A percentile compares a stretch with the other conserved stretches of the same genome.
These are phyloP conservation scores for Trichophyton equinum DNA, from an alignment of 2,329 filamentous ascomycete genomes.

Conservation along the genomic window DNA sequence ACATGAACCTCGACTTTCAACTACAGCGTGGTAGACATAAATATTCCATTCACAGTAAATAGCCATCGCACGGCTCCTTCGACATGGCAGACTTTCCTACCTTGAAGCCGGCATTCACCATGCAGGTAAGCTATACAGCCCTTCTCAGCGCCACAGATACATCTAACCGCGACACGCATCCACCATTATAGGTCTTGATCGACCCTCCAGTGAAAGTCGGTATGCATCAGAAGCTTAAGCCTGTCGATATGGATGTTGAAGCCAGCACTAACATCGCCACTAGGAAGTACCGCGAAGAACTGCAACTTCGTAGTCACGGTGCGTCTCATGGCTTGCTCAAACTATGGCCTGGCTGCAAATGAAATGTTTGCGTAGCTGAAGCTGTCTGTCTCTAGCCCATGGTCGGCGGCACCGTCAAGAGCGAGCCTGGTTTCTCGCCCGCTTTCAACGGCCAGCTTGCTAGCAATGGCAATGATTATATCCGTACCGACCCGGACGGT, in stretches of 20 bases:
- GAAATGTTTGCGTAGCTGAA: not conserved
- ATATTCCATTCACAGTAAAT: not conserved
- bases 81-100: constrained; percentile 28
- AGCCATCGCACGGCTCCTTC: not conserved
- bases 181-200: constrained; percentile 20
- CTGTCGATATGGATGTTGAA: not conserved
- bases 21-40: not conserved
- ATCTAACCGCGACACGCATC: not conserved
- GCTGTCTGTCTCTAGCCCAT: constrained; percentile 23
- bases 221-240: constrained; percentile 14
- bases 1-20: not conserved
- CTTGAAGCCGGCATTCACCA: constrained; percentile 30
- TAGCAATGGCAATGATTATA: constrained; percentile 32
- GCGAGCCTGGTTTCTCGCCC: constrained; percentile 25
- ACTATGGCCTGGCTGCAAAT: too few species aligned
- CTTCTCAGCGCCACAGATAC: not conserved
- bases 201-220: constrained; percentile 22
- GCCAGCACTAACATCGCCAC: not conserved
- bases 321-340: not conserved
- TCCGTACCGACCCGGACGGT: constrained; percentile 30
- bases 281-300: constrained; percentile 28
- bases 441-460: constrained; percentile 27
- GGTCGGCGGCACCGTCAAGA: constrained; percentile 25
- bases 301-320: constrained; percentile 28
- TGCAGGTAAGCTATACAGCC: constrained; percentile 19